phyloP scores from a whole-genome alignment of 345 rosid species.

The Isatis tinctoria region DNA sequence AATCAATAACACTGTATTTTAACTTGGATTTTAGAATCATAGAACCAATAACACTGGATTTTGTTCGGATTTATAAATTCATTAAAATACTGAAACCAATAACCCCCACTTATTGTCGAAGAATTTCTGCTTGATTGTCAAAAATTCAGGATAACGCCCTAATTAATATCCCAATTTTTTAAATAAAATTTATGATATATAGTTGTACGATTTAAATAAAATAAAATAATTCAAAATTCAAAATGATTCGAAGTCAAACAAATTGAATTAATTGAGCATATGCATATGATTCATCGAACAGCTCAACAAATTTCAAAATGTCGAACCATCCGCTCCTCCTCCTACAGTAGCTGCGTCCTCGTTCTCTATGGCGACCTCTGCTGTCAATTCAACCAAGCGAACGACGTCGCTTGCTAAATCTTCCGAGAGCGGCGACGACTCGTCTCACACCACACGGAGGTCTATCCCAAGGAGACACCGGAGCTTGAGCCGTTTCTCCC shows the following conservation, averaged over 20 bases:
- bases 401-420: slow-evolving; percentile 43
- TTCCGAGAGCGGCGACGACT: slow-evolving; percentile 39
- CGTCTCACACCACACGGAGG: slow-evolving; percentile 42
- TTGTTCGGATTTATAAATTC: no score
- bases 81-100: no score
- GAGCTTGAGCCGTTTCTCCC: slow-evolving; percentile 86
- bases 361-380: slow-evolving; percentile 70
- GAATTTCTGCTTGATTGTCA: no score
- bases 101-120: no score
- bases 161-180: no score
- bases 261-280: not conserved
- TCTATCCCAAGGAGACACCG: slow-evolving; percentile 62
- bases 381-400: slow-evolving; percentile 64
- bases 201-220: no score
- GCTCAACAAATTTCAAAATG: slow-evolving; percentile 22
- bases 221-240: no score
- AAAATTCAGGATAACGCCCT: no score
- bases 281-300: slow-evolving; percentile 2
- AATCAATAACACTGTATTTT: no score
- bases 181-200: no score
- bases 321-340: slow-evolving; percentile 19
- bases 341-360: not conserved
- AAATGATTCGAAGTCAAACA: not conserved
- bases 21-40: no score
- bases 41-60: no score